A percentile compares a stretch with the other conserved stretches of the same genome.
These are phyloP conservation scores for Xylariaceae sp. DNA, from an alignment of 2,329 filamentous ascomycete species.

Conservation along the genomic window DNA sequence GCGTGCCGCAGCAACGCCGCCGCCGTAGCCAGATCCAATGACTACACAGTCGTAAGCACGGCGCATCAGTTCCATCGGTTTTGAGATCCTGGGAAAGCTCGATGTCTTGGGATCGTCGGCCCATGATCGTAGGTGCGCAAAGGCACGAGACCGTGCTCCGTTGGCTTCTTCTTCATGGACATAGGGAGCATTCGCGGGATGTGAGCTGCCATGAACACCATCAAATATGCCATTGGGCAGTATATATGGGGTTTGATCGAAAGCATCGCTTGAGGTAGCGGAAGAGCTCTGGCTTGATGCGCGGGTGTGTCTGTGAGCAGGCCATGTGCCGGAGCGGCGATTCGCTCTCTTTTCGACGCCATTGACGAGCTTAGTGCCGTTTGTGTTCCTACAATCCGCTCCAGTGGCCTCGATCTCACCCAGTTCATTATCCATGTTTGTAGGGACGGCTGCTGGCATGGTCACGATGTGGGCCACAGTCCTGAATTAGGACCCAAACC, in stretches of 20 bases:
- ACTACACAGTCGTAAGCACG: conserved; percentile 68
- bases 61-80: conserved; percentile 62
- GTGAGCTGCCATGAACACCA: conserved; percentile 25
- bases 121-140: conserved; percentile 40
- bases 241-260: conserved; percentile 16
- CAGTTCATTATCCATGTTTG: conserved; percentile 11
- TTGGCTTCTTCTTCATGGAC: conserved; percentile 43
- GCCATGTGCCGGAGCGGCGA: conserved; percentile 31
- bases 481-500: conserved; percentile 11
- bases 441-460: conserved; percentile 33
- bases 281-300: conserved; percentile 29
- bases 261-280: conserved; percentile 22
- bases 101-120: conserved; percentile 38
- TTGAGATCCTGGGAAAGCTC: conserved; percentile 60
- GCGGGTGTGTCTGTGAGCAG: conserved; percentile 19
- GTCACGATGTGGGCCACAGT: conserved; percentile 25
- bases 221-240: conserved; percentile 11
- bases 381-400: conserved; percentile 22
- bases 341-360: conserved; percentile 28
- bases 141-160: conserved; percentile 42
- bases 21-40: conserved; percentile 73
- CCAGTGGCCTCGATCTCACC: conserved; percentile 22
- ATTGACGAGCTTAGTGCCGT: conserved; percentile 18
- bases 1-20: conserved; percentile 67
- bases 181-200: conserved; percentile 38